phyloP scores from a whole-genome alignment of 2,329 filamentous ascomycete species.

The Neopestalotiopsis sp. region DNA sequence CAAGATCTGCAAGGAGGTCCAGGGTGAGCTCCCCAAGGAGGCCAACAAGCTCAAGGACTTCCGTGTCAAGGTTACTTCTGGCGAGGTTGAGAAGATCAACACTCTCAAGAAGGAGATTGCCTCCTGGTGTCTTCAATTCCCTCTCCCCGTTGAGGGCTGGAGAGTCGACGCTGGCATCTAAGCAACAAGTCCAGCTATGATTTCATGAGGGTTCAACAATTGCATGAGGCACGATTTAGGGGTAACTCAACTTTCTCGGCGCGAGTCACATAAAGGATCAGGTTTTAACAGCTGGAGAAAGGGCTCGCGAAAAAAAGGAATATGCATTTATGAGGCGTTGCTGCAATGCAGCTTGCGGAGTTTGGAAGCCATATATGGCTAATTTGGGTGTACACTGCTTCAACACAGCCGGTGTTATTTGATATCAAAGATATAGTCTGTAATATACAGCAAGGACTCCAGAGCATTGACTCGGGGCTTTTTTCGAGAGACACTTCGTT shows the following conservation, averaged over 20 bases:
- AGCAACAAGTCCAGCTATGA: slow-evolving; percentile 27
- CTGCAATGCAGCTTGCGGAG: slow-evolving; percentile 34
- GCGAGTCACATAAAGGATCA: slow-evolving; percentile 23
- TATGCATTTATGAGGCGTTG: slow-evolving; percentile 40
- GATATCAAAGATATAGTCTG: neutral
- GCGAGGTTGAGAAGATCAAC: slow-evolving; percentile 81
- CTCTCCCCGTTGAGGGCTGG: slow-evolving; percentile 84
- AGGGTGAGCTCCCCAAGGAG: slow-evolving; percentile 86
- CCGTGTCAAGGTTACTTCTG: slow-evolving; percentile 85
- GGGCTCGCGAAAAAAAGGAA: slow-evolving; percentile 11
- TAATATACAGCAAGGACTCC: slow-evolving; percentile 8
- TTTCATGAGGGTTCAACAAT: slow-evolving; percentile 32
- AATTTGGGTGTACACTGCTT: slow-evolving; percentile 41
- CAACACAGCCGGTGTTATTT: slow-evolving; percentile 39
- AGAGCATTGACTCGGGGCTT: neutral
- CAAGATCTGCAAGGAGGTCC: slow-evolving; percentile 88
- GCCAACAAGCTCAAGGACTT: slow-evolving; percentile 99
- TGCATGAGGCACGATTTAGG: slow-evolving; percentile 28
- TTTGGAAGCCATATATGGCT: slow-evolving; percentile 30
- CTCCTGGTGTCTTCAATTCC: slow-evolving; percentile 86
- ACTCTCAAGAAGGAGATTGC: slow-evolving; percentile 88
- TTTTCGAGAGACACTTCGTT: neutral
- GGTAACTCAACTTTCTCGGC: slow-evolving; percentile 38
- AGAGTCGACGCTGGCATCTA: slow-evolving; percentile 65
- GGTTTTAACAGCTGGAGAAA: slow-evolving; percentile 27